Conservation (phyloP, 352 stramenopile genomes). For the Aphanomyces cochlioides region DNA sequence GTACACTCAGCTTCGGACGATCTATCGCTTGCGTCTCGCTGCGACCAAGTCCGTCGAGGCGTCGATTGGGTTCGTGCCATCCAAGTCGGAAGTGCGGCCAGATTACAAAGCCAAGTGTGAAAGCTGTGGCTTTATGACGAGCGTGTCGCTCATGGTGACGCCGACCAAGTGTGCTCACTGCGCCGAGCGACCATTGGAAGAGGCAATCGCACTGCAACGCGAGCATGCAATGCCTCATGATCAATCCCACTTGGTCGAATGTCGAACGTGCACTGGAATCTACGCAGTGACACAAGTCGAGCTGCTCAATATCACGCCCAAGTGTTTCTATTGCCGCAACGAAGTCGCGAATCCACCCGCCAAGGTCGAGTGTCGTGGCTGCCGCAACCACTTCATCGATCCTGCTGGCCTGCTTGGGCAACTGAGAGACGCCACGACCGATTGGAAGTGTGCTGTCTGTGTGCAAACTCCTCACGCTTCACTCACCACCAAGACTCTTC, state of each 20-base stretch:
- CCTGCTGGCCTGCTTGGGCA: not conserved
- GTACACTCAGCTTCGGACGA: slow-evolving; percentile 6
- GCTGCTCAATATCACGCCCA: slow-evolving; percentile 10
- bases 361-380: not conserved
- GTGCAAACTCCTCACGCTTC: not conserved
- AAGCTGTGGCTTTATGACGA: slow-evolving; percentile 1
- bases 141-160: slow-evolving; percentile 16
- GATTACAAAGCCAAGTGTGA: slow-evolving; percentile 3
- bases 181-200: not conserved
- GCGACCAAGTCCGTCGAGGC: slow-evolving; percentile 6
- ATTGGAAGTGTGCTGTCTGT: slow-evolving; percentile 14
- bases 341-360: not conserved
- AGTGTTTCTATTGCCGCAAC: slow-evolving; percentile 21
- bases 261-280: not conserved
- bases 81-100: not conserved
- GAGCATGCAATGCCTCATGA: not conserved
- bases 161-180: slow-evolving; percentile 6
- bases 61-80: not conserved
- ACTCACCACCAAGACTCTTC: not conserved
- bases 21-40: slow-evolving; percentile 15
- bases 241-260: slow-evolving; percentile 12
- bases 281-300: slow-evolving; percentile 5
- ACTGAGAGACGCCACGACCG: not conserved
- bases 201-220: not conserved
- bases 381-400: slow-evolving; percentile 13